These are phyloP conservation scores for Cystobasidium slooffiae DNA, from an alignment of 1,284 basidiomycete genomes.

Conservation along the genomic window DNA sequence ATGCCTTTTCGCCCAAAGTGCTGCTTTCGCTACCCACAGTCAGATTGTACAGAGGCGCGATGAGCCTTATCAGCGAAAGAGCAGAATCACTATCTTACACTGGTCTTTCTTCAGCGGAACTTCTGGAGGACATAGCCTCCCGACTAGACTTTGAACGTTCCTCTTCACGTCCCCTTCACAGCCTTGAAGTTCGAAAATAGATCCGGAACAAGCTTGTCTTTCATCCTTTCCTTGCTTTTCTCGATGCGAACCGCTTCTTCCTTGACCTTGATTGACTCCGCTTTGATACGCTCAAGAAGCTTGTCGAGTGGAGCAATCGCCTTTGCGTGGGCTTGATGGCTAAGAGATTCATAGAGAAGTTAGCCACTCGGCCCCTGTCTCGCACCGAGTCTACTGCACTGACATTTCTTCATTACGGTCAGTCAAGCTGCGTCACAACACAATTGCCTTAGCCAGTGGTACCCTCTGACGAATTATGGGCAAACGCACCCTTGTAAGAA, in stretches of 20 bases:
- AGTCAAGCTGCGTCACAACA: not conserved
- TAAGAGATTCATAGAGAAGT: not conserved
- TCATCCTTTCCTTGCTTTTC: not conserved
- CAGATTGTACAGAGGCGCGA: no score
- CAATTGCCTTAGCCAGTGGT: not conserved
- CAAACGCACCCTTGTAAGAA: conserved; percentile 1
- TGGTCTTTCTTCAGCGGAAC: no score
- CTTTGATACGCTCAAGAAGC: not conserved
- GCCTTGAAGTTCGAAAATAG: conserved; percentile 9
- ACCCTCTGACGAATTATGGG: not conserved
- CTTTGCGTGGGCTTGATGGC: not conserved
- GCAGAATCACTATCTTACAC: no score
- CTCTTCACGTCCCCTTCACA: not conserved
- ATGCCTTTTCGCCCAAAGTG: no score
- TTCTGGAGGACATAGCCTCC: no score
- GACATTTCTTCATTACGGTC: conserved; percentile 10
- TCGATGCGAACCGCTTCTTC: not conserved
- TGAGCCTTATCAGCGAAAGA: no score
- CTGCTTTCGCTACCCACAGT: no score
- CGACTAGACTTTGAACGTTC: no score
- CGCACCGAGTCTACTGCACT: not conserved
- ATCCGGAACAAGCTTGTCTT: not conserved
- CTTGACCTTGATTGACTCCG: not conserved
- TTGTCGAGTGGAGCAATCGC: not conserved
- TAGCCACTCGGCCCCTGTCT: not conserved